Conservation (phyloP, 345 rosid species). For the Jatropha curcas region DNA sequence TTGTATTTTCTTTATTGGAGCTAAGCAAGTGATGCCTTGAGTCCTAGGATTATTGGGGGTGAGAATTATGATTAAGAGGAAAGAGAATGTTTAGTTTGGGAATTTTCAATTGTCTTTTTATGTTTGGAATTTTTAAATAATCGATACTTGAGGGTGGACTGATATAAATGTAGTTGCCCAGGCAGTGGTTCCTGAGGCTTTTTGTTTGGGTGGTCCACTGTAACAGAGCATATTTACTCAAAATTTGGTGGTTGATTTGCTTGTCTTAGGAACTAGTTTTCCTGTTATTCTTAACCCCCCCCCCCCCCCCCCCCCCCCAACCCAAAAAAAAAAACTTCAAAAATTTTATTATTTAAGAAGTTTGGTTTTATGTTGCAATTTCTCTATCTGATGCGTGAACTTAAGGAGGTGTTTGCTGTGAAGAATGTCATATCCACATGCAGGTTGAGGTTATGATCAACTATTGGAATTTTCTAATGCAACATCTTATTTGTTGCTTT, state of each 20-base stretch:
- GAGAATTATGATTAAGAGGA: not conserved
- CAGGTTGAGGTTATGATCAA: not conserved
- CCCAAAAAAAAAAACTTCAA: no score
- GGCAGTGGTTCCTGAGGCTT: not conserved
- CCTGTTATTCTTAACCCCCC: not conserved
- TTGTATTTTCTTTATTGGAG: not conserved
- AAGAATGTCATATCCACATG: not conserved
- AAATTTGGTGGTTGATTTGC: not conserved
- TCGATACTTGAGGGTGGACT: not conserved
- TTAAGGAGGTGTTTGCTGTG: not conserved
- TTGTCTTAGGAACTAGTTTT: not conserved
- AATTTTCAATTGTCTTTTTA: not conserved
- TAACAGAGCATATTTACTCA: not conserved
- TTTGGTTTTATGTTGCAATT: no score
- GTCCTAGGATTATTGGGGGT: not conserved
- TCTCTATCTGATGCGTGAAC: not conserved
- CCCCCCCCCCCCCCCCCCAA: not conserved
- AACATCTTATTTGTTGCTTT: not conserved
- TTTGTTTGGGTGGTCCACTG: not conserved
- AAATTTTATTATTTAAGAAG: no score
- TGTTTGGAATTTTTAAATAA: not conserved
- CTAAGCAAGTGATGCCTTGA: not conserved
- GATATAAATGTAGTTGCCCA: not conserved
- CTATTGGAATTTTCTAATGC: not conserved
- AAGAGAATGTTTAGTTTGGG: not conserved